phyloP scores from a whole-genome alignment of 495 filamentous ascomycete genomes.

The Daldinia caldariorum region DNA sequence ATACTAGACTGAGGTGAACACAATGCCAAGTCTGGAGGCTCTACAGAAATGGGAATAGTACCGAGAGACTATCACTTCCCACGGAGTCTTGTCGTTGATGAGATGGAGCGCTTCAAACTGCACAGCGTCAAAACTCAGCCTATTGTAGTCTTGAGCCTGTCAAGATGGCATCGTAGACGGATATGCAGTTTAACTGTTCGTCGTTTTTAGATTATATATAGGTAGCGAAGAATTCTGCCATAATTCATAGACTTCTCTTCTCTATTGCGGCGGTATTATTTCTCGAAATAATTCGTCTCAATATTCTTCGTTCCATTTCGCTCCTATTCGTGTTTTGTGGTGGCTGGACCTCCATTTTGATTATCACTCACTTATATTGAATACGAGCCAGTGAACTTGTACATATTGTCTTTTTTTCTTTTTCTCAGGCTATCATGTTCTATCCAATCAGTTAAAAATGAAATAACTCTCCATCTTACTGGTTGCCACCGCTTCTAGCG shows the following conservation, averaged over 20 bases:
- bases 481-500: conserved; percentile 43
- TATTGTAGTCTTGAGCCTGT: conserved; percentile 13
- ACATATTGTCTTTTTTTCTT: conserved; percentile 10
- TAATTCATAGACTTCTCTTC: conserved; percentile 29
- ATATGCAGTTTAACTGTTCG: not conserved
- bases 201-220: conserved; percentile 24
- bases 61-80: conserved; percentile 20
- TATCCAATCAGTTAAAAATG: conserved; percentile 39
- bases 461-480: conserved; percentile 45
- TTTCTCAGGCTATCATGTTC: conserved; percentile 13
- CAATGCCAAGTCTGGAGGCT: conserved; percentile 34
- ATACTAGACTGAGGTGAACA: conserved; percentile 17
- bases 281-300: conserved; percentile 27
- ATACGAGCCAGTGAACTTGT: conserved; percentile 27
- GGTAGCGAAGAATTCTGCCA: conserved; percentile 29
- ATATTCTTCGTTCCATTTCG: conserved; percentile 33
- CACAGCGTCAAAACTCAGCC: conserved; percentile 12
- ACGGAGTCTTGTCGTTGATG: conserved; percentile 21
- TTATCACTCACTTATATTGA: conserved; percentile 31
- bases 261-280: conserved; percentile 32
- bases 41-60: conserved; percentile 8
- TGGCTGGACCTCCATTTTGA: conserved; percentile 39
- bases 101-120: conserved; percentile 40
- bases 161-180: conserved; percentile 7
- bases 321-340: conserved; percentile 30